Conservation (phyloP, 306 rosid genomes). For the Malus asiatica region DNA sequence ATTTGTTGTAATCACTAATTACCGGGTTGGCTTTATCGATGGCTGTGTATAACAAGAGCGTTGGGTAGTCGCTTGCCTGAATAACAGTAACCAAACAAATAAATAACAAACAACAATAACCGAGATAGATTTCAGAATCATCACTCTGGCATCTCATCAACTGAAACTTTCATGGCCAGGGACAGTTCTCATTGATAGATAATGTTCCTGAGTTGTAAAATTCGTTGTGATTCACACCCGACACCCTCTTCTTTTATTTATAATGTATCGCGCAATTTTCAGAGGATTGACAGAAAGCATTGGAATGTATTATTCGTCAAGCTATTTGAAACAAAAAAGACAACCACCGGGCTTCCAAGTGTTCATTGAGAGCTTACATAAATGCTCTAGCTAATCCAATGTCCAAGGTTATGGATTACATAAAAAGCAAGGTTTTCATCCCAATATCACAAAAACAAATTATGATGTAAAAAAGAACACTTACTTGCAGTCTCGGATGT, state of each 20-base stretch:
- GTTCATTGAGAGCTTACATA: neutral
- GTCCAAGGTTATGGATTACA: neutral
- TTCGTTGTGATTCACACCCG: neutral
- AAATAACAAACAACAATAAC: neutral
- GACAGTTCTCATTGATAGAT: no score
- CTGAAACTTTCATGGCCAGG: neutral
- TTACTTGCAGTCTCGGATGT: conserved; percentile 78
- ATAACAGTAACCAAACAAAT: neutral
- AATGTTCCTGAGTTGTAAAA: neutral
- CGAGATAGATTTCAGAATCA: neutral
- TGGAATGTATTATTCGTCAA: neutral
- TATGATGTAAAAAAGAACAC: conserved; percentile 9
- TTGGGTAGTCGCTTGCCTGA: conserved; percentile 77
- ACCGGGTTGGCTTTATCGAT: conserved; percentile 73
- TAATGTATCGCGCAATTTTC: neutral
- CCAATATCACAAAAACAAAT: neutral
- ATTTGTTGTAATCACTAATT: conserved; percentile 9
- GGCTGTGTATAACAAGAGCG: conserved; percentile 58
- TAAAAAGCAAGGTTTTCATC: neutral
- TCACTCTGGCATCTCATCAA: neutral
- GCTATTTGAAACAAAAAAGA: neutral
- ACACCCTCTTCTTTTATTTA: neutral
- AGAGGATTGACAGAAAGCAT: neutral
- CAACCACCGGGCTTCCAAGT: neutral
- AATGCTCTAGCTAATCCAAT: neutral